These are phyloP conservation scores for Passalora sequoiae DNA, from an alignment of 2,329 filamentous ascomycete species.

Conservation along the genomic window DNA sequence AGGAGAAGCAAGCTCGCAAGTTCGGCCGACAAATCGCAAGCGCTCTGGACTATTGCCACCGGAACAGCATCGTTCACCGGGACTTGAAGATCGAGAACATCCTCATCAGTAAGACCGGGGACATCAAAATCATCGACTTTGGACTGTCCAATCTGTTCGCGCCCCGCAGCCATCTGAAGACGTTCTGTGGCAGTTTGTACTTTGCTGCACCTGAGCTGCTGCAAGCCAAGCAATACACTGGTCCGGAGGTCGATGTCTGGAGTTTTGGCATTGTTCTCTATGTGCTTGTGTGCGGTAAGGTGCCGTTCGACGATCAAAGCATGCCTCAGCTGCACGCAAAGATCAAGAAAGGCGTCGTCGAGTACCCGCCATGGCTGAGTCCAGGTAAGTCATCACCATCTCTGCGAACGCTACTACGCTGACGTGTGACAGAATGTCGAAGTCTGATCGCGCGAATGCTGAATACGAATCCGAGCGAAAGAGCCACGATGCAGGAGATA, in stretches of 20 bases:
- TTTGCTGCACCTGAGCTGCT: constrained; percentile 94
- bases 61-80: constrained; percentile 95
- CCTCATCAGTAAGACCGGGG: constrained; percentile 95
- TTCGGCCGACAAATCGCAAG: constrained; percentile 97
- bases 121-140: constrained; percentile 99
- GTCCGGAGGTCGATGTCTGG: constrained; percentile 96
- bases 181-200: constrained; percentile 95
- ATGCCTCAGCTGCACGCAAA: constrained; percentile 98
- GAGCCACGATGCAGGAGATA: constrained; percentile 83
- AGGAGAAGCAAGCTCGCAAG: constrained; percentile 97
- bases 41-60: constrained; percentile 92
- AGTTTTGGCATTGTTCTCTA: constrained; percentile 98
- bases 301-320: constrained; percentile 97
- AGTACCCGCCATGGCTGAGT: constrained; percentile 91
- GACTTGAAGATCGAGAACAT: constrained; percentile 99
- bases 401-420: background rate
- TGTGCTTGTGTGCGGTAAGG: constrained; percentile 93
- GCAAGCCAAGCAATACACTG: constrained; percentile 89
- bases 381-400: constrained; percentile 58
- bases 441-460: constrained; percentile 91
- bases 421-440: constrained; percentile 85
- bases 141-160: constrained; percentile 94
- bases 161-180: constrained; percentile 79
- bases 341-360: constrained; percentile 94
- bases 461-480: constrained; percentile 83